phyloP scores from a whole-genome alignment of 148 eudicot species.

The Rhododendron ferrugineum region DNA sequence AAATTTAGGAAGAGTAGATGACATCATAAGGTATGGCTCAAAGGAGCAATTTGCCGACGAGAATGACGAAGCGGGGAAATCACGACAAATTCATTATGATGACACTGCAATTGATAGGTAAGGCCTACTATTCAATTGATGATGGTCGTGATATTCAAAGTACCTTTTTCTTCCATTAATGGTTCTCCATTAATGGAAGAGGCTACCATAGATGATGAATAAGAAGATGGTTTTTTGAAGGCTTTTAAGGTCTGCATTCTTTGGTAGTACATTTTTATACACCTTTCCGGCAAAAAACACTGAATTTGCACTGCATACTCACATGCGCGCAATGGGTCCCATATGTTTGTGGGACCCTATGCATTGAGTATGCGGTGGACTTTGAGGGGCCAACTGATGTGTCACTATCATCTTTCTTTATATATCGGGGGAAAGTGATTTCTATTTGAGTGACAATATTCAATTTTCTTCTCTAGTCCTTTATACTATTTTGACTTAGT shows the following conservation, averaged over 20 bases:
- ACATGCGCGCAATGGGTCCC: not conserved
- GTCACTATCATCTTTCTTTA: not conserved
- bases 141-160: not conserved
- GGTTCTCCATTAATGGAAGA: constrained; percentile 51
- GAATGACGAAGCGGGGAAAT: constrained; percentile 83
- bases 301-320: not conserved
- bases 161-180: not conserved
- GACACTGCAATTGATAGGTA: constrained; percentile 91
- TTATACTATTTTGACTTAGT: not conserved
- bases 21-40: constrained; percentile 94
- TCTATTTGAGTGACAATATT: not conserved
- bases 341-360: not conserved
- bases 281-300: not conserved
- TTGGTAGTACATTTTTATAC: not conserved
- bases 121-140: not conserved
- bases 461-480: not conserved
- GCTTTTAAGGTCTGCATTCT: constrained; percentile 71
- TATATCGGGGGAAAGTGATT: not conserved
- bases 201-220: constrained; percentile 69
- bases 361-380: not conserved
- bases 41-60: constrained; percentile 91
- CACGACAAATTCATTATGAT: constrained; percentile 95
- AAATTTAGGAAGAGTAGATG: constrained; percentile 84
- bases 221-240: constrained; percentile 77
- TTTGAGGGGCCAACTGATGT: not conserved